These are phyloP conservation scores for Peronospora destructor DNA, from an alignment of 352 stramenopile genomes.

Conservation along the genomic window DNA sequence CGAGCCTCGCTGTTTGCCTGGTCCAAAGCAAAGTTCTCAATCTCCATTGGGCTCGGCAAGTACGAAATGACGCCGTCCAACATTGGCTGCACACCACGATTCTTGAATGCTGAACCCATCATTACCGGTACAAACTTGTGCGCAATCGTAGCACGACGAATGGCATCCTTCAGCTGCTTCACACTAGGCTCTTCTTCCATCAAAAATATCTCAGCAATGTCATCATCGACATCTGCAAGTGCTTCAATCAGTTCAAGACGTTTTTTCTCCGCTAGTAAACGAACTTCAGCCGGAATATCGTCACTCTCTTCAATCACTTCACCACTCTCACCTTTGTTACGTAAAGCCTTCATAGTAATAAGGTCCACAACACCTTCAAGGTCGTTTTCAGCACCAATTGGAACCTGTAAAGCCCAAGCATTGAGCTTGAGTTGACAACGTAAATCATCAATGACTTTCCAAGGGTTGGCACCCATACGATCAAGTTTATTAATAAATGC, in stretches of 20 bases:
- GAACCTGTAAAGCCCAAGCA: constrained; percentile 93
- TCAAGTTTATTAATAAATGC: constrained; percentile 99
- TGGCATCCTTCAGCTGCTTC: constrained; percentile 90
- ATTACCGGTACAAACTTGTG: constrained; percentile 98
- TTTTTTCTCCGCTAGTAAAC: constrained; percentile 86
- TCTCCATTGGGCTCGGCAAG: constrained; percentile 91
- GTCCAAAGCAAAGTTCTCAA: constrained; percentile 95
- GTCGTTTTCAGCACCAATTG: constrained; percentile 93
- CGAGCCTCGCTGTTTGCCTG: constrained; percentile 88
- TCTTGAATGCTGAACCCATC: constrained; percentile 97
- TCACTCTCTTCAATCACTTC: constrained; percentile 82
- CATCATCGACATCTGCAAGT: constrained; percentile 96
- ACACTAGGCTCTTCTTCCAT: constrained; percentile 93
- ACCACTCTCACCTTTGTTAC: constrained; percentile 89
- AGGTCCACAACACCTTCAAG: constrained; percentile 96
- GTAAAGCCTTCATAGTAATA: constrained; percentile 85
- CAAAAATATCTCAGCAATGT: constrained; percentile 98
- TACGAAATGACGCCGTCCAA: constrained; percentile 97
- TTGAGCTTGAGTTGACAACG: constrained; percentile 96
- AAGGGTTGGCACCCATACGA: constrained; percentile 94
- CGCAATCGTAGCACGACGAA: constrained; percentile 92
- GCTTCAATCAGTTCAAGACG: constrained; percentile 90
- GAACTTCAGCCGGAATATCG: constrained; percentile 86
- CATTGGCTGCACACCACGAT: constrained; percentile 97
- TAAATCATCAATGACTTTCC: constrained; percentile 92